A percentile compares a stretch with the other conserved stretches of the same genome.
Evolutionary conservation across 164 flowering plant species (phyloP).

Genomic region (Stephania japonica): DNA sequence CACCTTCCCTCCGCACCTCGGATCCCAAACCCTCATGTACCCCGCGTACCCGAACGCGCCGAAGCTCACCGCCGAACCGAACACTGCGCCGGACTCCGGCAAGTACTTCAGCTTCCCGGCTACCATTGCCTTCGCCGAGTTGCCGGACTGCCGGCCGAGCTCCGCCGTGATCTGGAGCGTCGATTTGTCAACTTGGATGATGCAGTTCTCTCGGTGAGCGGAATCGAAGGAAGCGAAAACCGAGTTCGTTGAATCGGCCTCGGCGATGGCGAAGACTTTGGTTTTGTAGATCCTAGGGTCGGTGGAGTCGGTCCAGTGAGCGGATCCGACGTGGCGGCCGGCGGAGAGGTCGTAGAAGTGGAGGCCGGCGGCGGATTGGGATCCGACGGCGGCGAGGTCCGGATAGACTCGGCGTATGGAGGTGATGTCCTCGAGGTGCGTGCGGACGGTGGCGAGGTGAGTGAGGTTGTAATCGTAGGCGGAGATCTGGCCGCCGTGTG

Average conservation of each 20-base stretch:
- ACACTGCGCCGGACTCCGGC: conserved; percentile 26
- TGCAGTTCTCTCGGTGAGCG: conserved; percentile 62
- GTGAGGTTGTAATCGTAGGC: conserved; percentile 59
- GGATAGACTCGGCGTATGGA: conserved; percentile 54
- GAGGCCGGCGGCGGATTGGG: conserved; percentile 54
- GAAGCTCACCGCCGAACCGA: conserved; percentile 44
- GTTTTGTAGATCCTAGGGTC: conserved; percentile 79
- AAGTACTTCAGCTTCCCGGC: conserved; percentile 38
- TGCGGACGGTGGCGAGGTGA: conserved; percentile 53
- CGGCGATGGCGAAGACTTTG: conserved; percentile 46
- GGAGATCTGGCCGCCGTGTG: conserved; percentile 86
- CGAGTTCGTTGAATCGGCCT: conserved; percentile 39
- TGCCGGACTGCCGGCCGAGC: conserved; percentile 58
- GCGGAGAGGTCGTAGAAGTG: conserved; percentile 63
- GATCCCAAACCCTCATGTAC: conserved; percentile 77
- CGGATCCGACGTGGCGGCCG: conserved; percentile 50
- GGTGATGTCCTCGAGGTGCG: conserved; percentile 61
- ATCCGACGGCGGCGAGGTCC: conserved; percentile 61
- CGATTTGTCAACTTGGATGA: conserved; percentile 59
- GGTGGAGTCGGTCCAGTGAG: conserved; percentile 66
- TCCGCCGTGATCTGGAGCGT: conserved; percentile 46
- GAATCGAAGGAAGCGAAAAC: conserved; percentile 69
- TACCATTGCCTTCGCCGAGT: conserved; percentile 43
- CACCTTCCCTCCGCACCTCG: conserved; percentile 51
- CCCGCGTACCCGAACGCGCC: conserved; percentile 93